These are phyloP conservation scores for Pichia scutulata DNA, from an alignment of 805 yeast species.

Conservation along the genomic window DNA sequence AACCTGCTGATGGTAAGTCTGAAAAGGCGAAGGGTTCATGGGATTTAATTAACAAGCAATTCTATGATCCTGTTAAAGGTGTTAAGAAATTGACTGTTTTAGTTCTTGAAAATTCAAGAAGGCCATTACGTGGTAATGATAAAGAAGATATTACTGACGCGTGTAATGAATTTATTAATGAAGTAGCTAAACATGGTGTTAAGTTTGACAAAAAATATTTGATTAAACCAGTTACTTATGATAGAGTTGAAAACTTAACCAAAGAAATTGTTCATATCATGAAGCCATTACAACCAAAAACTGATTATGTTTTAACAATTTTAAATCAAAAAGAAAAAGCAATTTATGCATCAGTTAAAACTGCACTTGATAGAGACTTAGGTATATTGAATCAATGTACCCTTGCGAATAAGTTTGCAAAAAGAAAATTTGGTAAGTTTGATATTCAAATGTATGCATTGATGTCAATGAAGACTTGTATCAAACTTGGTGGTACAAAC, in stretches of 20 bases:
- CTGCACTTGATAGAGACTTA: constrained; percentile 21
- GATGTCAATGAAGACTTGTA: constrained; percentile 27
- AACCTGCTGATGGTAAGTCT: constrained; percentile 18
- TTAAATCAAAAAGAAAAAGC: constrained; percentile 19
- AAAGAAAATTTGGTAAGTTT: constrained; percentile 17
- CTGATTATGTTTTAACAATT: constrained; percentile 20
- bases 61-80: constrained; percentile 14
- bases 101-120: constrained; percentile 11
- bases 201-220: constrained; percentile 10
- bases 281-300: constrained; percentile 13
- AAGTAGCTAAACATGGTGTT: constrained; percentile 16
- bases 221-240: constrained; percentile 7
- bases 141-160: constrained; percentile 13
- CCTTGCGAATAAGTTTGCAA: constrained; percentile 21
- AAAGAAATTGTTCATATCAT: constrained; percentile 11
- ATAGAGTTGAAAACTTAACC: constrained; percentile 10
- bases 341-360: constrained; percentile 22
- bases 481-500: constrained; percentile 27
- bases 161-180: constrained; percentile 13
- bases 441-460: constrained; percentile 25
- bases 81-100: constrained; percentile 13
- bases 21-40: constrained; percentile 20
- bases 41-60: constrained; percentile 17
- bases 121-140: constrained; percentile 13
- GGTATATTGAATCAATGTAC: constrained; percentile 27